Conservation (phyloP, 805 yeast species). For the Lipomyces sp. region DNA sequence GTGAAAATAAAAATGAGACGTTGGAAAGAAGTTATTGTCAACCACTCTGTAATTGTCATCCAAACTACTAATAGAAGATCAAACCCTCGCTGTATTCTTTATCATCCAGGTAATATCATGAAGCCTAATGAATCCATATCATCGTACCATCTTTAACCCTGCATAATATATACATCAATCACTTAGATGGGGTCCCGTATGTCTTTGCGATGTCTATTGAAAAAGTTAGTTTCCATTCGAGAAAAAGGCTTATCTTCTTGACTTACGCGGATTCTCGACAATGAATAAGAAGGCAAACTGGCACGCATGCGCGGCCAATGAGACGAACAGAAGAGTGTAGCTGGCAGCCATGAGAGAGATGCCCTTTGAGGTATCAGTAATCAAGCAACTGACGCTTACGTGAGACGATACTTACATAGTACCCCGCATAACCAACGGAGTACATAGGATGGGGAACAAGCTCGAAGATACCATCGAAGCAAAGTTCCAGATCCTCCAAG, state of each 20-base stretch:
- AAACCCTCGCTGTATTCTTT: not conserved
- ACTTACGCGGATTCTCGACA: constrained; percentile 83
- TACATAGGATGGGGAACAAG: constrained; percentile 94
- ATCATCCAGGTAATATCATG: not conserved
- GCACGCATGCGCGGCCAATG: constrained; percentile 73
- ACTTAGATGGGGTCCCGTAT: constrained; percentile 46
- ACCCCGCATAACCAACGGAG: constrained; percentile 85
- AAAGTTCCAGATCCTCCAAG: constrained; percentile 68
- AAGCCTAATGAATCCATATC: not conserved
- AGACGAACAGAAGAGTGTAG: constrained; percentile 68
- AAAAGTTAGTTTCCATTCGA: not conserved
- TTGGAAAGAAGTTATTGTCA: not conserved
- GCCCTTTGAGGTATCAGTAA: constrained; percentile 48
- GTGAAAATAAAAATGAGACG: not conserved
- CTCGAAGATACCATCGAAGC: constrained; percentile 87
- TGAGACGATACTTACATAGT: constrained; percentile 50
- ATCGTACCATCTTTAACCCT: not conserved
- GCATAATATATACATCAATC: not conserved
- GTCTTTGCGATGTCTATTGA: constrained; percentile 57
- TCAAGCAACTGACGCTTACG: not conserved
- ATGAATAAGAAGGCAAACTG: constrained; percentile 75
- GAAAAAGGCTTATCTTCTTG: not conserved
- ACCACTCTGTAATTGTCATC: not conserved
- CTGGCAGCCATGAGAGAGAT: constrained; percentile 77
- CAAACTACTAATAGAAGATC: not conserved